Percentiles rank a stretch among this genome's conserved stretches.
phyloP scores from a whole-genome alignment of 371 early-diverging fungal genomes.

The Neoconidiobolus thromboides region DNA sequence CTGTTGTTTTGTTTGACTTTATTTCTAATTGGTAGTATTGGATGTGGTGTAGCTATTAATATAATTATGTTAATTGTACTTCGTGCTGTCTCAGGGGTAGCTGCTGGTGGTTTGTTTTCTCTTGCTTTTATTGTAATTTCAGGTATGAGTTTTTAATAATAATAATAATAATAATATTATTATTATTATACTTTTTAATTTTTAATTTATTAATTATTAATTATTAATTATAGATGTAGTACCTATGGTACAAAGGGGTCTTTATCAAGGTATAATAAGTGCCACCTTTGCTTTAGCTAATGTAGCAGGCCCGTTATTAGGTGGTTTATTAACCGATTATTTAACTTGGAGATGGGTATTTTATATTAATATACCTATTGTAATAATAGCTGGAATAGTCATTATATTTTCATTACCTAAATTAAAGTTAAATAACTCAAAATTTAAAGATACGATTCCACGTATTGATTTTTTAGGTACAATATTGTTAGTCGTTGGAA shows the following conservation, averaged over 20 bases:
- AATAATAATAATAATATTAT: too few relatives aligned
- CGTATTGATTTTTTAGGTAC: constrained; percentile 4
- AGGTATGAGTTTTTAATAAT: background rate
- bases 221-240: background rate
- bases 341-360: constrained; percentile 28
- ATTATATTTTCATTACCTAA: too few relatives aligned
- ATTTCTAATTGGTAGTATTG: constrained; percentile 30
- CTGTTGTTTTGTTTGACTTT: constrained; percentile 28
- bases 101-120: constrained; percentile 36
- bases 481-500: background rate
- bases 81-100: constrained; percentile 43
- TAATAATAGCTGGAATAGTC: constrained; percentile 5
- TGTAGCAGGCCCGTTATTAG: constrained; percentile 24
- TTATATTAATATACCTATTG: constrained; percentile 19
- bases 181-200: too few relatives aligned
- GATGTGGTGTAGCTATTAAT: constrained; percentile 31
- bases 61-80: constrained; percentile 40
- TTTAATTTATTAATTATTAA: too few relatives aligned
- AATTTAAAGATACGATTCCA: constrained; percentile 20
- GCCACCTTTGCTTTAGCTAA: constrained; percentile 20
- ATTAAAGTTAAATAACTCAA: constrained; percentile 2
- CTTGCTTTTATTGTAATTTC: constrained; percentile 25
- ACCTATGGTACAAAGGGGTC: background rate
- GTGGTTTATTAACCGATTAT: constrained; percentile 24
- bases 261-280: background rate